Conservation (phyloP, 1,284 basidiomycete genomes). For the Fomitopsis pinicola region DNA sequence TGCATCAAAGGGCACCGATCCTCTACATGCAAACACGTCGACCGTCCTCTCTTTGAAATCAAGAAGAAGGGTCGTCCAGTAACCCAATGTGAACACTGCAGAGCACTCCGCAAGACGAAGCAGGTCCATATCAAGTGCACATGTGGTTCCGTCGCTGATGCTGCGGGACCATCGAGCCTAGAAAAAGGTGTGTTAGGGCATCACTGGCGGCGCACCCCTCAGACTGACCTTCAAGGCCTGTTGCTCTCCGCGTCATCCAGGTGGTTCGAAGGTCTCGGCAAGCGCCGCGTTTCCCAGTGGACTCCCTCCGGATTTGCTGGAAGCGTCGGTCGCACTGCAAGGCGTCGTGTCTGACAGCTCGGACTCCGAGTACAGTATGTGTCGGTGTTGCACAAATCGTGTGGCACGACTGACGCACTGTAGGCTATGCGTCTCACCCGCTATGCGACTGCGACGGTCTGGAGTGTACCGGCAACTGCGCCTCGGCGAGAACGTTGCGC, state of each 20-base stretch:
- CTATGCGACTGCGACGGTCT: conserved; percentile 38
- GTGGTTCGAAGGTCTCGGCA: conserved; percentile 51
- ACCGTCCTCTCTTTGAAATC: conserved; percentile 71
- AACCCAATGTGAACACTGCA: conserved; percentile 72
- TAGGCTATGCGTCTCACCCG: conserved; percentile 26
- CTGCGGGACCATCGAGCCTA: neutral
- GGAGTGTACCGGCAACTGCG: conserved; percentile 47
- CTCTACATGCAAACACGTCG: conserved; percentile 65
- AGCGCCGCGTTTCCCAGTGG: conserved; percentile 70
- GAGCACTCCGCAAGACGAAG: conserved; percentile 67
- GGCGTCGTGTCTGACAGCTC: conserved; percentile 37
- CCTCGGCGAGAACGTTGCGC: conserved; percentile 31
- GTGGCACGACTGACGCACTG: neutral
- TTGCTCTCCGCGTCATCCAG: conserved; percentile 31
- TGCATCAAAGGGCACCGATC: conserved; percentile 9
- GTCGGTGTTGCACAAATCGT: neutral
- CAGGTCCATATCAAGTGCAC: conserved; percentile 67
- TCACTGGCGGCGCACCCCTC: neutral
- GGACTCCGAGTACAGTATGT: conserved; percentile 44
- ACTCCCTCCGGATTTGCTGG: conserved; percentile 54
- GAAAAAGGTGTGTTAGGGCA: neutral
- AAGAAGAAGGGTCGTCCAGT: conserved; percentile 76
- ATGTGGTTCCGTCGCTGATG: conserved; percentile 25
- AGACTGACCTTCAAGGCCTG: conserved; percentile 43
- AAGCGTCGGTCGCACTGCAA: conserved; percentile 51